Evolutionary conservation across 441 rosid genomes (phyloP), one percentile per base, ranked within the genome.

Genomic region (Adansonia madagascariensis): DNA sequence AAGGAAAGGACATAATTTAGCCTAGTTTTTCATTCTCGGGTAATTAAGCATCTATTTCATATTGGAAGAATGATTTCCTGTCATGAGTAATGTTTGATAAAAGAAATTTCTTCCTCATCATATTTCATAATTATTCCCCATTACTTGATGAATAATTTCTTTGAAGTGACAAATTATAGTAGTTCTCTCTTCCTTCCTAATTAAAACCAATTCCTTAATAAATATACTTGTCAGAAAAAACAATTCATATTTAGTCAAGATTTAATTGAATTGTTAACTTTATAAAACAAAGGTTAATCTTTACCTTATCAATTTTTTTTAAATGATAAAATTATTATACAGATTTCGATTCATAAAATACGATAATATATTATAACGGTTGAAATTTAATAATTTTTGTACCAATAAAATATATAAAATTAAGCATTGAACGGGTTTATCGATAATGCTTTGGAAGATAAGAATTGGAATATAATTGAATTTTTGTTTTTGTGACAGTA

Each of bases 1-100:
- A 66, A 44, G 53, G 53, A 31, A 66, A 66, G 35, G 53, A 66
- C 53, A 66, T 39, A 15, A 24, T 14, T 31, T 4, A 62, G 67
- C 67, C 31, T 62, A 62, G 44, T 62, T 62, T 62, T 31, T 62
- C 66, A 31, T 62, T 62, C 44, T 41, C 2, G 8, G 9, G 22
- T 68, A 44, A 69, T 69, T 71, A 22, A 64, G 44, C 64, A 24
- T 56, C 41, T 39, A 0, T 55, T 22, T 62, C 8, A 14, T 63
- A 1, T n/a, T 3, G 41, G 11, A 8, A 56, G 39, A 71, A 75
- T 75, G 62, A 81, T 80, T 80, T 44, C 64, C 52, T 52, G 43
- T 47, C 43, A 39, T 63, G 7, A 71, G 53, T 49, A 56, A 8
- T 63, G 66, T 47, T 35, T 17, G 60, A 27, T 56, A 74, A 64